Evolutionary conservation across 331 rosid genomes (phyloP).

Genomic region (Malus hybrid): DNA sequence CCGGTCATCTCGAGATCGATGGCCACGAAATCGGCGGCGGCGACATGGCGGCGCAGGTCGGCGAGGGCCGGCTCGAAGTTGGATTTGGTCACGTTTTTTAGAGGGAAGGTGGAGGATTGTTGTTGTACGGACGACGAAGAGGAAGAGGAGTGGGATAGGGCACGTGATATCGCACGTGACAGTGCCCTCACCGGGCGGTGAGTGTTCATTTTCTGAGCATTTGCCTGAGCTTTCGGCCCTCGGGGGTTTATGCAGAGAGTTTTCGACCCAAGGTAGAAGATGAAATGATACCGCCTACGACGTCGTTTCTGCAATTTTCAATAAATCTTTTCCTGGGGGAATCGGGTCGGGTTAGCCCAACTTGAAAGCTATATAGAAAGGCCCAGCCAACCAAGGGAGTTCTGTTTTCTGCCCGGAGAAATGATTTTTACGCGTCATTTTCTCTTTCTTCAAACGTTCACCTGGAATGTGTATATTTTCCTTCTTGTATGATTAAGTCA

Average conservation of each 20-base stretch:
- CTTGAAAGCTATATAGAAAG: neutral
- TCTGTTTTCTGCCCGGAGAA: no score
- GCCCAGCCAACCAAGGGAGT: neutral
- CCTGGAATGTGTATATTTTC: no score
- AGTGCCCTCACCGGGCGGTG: slow-evolving; percentile 31
- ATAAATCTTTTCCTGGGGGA: no score
- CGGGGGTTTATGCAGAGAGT: slow-evolving; percentile 6
- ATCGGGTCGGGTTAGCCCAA: neutral
- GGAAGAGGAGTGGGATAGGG: slow-evolving; percentile 20
- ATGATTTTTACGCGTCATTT: no score
- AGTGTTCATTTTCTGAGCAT: slow-evolving; percentile 36
- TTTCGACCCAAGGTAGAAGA: neutral
- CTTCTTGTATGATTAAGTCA: no score
- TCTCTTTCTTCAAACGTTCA: no score
- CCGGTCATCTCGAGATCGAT: slow-evolving; percentile 97
- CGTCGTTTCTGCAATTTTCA: neutral
- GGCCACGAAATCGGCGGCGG: slow-evolving; percentile 81
- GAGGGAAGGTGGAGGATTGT: slow-evolving; percentile 38
- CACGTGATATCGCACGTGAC: slow-evolving; percentile 57
- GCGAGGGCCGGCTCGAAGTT: slow-evolving; percentile 63
- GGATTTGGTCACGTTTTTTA: slow-evolving; percentile 62
- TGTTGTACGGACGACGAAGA: slow-evolving; percentile 13
- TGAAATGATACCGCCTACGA: neutral
- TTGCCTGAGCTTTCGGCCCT: slow-evolving; percentile 3
- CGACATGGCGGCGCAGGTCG: slow-evolving; percentile 67